Evolutionary conservation across 2,329 filamentous ascomycete genomes (phyloP), one percentile per base, ranked within the genome.

Genomic region (Tolypocladium guangdongense): DNA sequence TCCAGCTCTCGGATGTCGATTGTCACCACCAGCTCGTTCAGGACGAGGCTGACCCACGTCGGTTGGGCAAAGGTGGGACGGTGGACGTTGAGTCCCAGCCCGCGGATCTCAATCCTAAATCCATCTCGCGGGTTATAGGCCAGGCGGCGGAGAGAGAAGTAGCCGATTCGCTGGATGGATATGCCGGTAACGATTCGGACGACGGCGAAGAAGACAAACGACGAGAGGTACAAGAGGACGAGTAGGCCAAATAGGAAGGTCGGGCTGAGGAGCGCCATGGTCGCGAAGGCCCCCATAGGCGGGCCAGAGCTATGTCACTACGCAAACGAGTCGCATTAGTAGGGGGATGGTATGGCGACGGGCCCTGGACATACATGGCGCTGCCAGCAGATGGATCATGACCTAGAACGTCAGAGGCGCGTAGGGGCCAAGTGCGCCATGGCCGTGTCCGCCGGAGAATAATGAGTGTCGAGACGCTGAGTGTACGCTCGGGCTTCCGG

Each of bases 31-130:
- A 96, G 75, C 66, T 96, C 93, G 63, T 83, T 88, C 55, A 99
- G 72, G 10, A 93, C 88, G 50, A 99, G 78, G 67, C 91, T 97
- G 62, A 96, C 75, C 90, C 92, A 97, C 57, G 95, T 97, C 46
- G 93, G 93, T 68, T 97, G 90, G 48, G 92, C 90, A 71, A 99
- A 97, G 7, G 93, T 97, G 14, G 93, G 93, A 5, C 91, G 84
- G 71, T 99, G 93, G 58, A 97, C 71, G 54, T 88, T 87, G 62
- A 99, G 77, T 46, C 93, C 90, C 51, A 99, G 77, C 50, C 91
- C 89, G 50, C 93, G 84, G 54, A 99, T 84, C 68, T 96, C 90
- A 68, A 99, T 83, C 63, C 87, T 87, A 64, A 96, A 75, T 61
- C 93, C 93, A 80, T 96, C 90, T 69, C 81, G 85, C 32, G 90